Percentiles rank a stretch among this genome's conserved stretches.
Evolutionary conservation across 306 rosid genomes (phyloP).

Genomic region (Vigna mungo): DNA sequence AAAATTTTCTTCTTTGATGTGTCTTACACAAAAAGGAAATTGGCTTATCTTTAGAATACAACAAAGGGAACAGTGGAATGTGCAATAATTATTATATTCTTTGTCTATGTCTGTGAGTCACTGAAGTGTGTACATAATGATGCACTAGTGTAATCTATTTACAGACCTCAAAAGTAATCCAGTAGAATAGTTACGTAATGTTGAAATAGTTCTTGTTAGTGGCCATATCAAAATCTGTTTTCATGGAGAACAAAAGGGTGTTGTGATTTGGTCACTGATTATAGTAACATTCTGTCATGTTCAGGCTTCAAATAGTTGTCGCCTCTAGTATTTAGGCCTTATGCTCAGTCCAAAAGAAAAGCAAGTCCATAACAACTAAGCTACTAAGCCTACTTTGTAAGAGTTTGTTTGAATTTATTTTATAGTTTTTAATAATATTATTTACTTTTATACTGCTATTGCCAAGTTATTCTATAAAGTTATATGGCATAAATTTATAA

Average conservation of each 20-base stretch:
- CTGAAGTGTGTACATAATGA: constrained; percentile 70
- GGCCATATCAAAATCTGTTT: constrained; percentile 34
- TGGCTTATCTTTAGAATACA: constrained; percentile 52
- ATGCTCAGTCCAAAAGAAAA: background rate
- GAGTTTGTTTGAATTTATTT: no score
- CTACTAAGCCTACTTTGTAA: no score
- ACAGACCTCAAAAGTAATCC: constrained; percentile 49
- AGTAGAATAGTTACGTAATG: constrained; percentile 42
- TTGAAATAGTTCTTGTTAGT: constrained; percentile 20
- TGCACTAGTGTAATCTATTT: constrained; percentile 47
- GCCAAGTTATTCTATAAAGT: no score
- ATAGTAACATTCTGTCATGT: background rate
- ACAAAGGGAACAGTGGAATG: constrained; percentile 54
- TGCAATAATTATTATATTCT: constrained; percentile 54
- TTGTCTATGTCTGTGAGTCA: constrained; percentile 56
- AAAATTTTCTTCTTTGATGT: constrained; percentile 47
- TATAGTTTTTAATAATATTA: no score
- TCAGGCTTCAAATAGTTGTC: no score
- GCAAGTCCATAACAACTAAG: background rate
- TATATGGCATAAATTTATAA: no score
- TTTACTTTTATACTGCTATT: no score
- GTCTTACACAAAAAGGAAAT: constrained; percentile 45
- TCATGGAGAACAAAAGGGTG: constrained; percentile 17
- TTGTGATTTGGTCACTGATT: background rate
- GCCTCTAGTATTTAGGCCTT: background rate